These are phyloP conservation scores for Canna indica DNA, from an alignment of 176 grass and related monocot species.

Conservation along the genomic window DNA sequence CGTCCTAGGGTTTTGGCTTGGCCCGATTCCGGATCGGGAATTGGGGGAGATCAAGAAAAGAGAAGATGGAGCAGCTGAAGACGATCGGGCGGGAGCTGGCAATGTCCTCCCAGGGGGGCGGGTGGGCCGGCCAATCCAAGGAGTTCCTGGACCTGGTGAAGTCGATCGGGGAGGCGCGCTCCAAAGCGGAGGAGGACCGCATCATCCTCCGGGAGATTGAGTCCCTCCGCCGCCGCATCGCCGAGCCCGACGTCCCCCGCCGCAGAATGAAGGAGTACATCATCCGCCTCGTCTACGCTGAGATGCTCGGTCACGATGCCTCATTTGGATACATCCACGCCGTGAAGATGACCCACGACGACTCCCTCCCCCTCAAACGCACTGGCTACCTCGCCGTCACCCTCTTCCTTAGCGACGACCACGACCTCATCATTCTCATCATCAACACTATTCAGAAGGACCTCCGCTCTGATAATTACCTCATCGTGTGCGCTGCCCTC, in stretches of 20 bases:
- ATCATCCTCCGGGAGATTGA: conserved; percentile 93
- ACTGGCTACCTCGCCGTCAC: conserved; percentile 95
- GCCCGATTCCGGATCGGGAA: not conserved
- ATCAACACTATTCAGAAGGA: conserved; percentile 99
- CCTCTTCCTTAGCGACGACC: conserved; percentile 89
- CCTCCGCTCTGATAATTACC: conserved; percentile 90
- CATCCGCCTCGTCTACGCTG: conserved; percentile 87
- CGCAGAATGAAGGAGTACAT: conserved; percentile 96
- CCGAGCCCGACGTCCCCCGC: conserved; percentile 86
- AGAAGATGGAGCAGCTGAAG: conserved; percentile 78
- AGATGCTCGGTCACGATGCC: conserved; percentile 99
- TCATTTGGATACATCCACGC: conserved; percentile 99
- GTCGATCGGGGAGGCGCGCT: conserved; percentile 94
- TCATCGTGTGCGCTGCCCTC: conserved; percentile 73
- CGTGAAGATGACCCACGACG: conserved; percentile 99
- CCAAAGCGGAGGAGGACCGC: conserved; percentile 98
- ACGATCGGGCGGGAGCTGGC: conserved; percentile 94
- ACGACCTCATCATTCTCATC: conserved; percentile 96
- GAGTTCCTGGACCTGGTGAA: conserved; percentile 99
- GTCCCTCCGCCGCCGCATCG: conserved; percentile 71
- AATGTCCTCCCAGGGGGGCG: conserved; percentile 84
- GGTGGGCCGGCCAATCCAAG: conserved; percentile 59
- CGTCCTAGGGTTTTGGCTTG: not conserved
- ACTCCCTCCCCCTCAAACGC: conserved; percentile 78
- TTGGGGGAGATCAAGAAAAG: not conserved